Percentiles rank a stretch among this genome's conserved stretches.
Evolutionary conservation across 257 asterid genomes (phyloP).

Genomic region (Echium plantagineum): DNA sequence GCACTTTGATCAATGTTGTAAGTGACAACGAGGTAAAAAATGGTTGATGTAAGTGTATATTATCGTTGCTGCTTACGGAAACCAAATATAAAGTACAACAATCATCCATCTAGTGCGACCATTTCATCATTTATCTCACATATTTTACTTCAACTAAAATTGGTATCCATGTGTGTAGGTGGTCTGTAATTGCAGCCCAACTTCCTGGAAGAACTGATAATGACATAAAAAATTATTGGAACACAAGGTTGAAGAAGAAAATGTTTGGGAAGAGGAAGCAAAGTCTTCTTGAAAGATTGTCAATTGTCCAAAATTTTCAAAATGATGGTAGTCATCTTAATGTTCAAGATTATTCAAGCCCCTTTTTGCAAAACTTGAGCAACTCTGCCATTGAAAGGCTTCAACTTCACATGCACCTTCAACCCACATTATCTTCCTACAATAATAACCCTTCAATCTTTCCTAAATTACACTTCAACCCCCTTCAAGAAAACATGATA

Average conservation of each 20-base stretch:
- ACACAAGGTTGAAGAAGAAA: constrained; percentile 75
- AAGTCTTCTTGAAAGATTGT: constrained; percentile 23
- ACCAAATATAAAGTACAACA: too few species aligned
- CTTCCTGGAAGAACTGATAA: constrained; percentile 92
- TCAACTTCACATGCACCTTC: constrained; percentile 83
- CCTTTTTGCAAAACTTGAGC: constrained; percentile 42
- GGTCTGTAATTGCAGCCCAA: constrained; percentile 98
- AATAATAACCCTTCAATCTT: constrained; percentile 43
- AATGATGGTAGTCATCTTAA: constrained; percentile 18
- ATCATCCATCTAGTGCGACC: too few species aligned
- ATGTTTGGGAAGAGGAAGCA: constrained; percentile 67
- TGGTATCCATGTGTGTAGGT: constrained; percentile 20
- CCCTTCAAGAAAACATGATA: constrained; percentile 43
- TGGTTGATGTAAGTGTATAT: too few species aligned
- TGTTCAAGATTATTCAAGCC: neutral
- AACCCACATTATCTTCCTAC: constrained; percentile 46
- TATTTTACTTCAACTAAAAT: too few species aligned
- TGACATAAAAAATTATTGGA: constrained; percentile 94
- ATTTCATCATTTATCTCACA: too few species aligned
- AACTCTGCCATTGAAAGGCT: constrained; percentile 85
- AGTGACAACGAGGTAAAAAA: too few species aligned
- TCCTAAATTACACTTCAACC: constrained; percentile 42
- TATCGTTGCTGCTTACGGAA: too few species aligned
- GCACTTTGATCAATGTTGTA: too few species aligned
- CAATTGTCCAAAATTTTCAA: constrained; percentile 18